Evolutionary conservation across 768 basidiomycete species (phyloP), one percentile per base, ranked within the genome.

Genomic region (Auriculariales sp.): DNA sequence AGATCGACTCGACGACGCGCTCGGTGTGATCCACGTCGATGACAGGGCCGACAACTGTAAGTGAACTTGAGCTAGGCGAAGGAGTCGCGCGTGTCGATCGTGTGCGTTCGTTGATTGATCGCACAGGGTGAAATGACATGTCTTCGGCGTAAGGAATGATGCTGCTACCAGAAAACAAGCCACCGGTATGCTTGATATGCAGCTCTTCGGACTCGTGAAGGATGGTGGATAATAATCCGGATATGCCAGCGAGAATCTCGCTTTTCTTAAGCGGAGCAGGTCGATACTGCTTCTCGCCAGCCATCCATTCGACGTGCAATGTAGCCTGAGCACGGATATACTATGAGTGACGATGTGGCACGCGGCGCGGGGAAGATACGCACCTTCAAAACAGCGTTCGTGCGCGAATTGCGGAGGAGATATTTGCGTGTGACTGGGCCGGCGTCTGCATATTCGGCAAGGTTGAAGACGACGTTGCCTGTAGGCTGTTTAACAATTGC

Each of bases 371-470:
- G 32, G 44, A 42, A 19, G 25, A 39, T 10, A 56, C 65, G 11
- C 36, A 83, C 81, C 70, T 82, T 82, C 45, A 89, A 68, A 4
- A 79, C 82, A 1, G 86, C 83, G 55, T 89, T 89, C 32, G 78
- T 84, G 64, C 83, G 85, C 56, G 81, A 84, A 56, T 83, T 74
- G 45, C 75, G 68, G 4, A 87, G 64, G 5, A 86, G 68, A 62
- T 85, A 83, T 4, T 76, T 69, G 15, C 86, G 70, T 9, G 77
- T 76, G 24, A 85, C 71, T 9, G 61, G 56, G 30, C 79, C 74
- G 1, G 65, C 74, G 44, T 72, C 70, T 12, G 78, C 80, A 56
- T 86, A 89, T 58, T 87, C 80, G 0, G 86, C 79, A 1, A 89
- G 69, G 58, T 89, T 81, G 51, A 89, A 69, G 55, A 75, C 70